phyloP scores from a whole-genome alignment of 371 early-diverging fungal genomes.

The Rhizomucor miehei region DNA sequence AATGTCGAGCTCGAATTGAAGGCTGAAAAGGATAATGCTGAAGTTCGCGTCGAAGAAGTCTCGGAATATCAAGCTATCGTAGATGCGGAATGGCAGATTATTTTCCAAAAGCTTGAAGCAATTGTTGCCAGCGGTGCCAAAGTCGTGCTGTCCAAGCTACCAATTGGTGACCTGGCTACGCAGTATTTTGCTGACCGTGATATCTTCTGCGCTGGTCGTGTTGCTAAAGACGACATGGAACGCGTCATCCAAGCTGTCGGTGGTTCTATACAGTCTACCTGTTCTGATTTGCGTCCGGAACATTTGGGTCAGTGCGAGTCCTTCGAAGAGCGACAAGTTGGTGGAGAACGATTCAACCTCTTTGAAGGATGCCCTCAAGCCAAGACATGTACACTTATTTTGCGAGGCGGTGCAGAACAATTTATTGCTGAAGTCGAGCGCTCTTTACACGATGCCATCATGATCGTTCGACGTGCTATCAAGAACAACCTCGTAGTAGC shows the following conservation, averaged over 20 bases:
- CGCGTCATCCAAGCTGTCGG: constrained; percentile 97
- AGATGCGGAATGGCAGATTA: constrained; percentile 99
- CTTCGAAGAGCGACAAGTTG: constrained; percentile 99
- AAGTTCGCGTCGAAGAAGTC: constrained; percentile 96
- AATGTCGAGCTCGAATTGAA: constrained; percentile 99
- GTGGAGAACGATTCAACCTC: constrained; percentile 97
- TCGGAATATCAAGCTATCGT: constrained; percentile 99
- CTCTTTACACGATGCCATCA: constrained; percentile 98
- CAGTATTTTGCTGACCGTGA: constrained; percentile 99
- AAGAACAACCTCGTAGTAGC: constrained; percentile 95
- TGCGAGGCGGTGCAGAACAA: constrained; percentile 99
- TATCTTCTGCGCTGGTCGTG: constrained; percentile 99
- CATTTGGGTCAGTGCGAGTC: constrained; percentile 88
- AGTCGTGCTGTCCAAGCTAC: constrained; percentile 98
- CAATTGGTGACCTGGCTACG: constrained; percentile 99
- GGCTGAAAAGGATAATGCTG: constrained; percentile 99
- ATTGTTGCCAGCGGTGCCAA: constrained; percentile 98
- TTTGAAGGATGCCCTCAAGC: constrained; percentile 92
- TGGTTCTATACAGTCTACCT: constrained; percentile 90
- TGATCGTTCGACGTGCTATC: constrained; percentile 97
- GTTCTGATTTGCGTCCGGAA: constrained; percentile 78
- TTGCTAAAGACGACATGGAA: constrained; percentile 89
- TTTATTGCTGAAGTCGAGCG: constrained; percentile 99
- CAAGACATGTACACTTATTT: constrained; percentile 95
- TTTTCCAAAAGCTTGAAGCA: constrained; percentile 98